These are phyloP conservation scores for Erigeron canadensis DNA, from an alignment of 129 eudicot species.

Conservation along the genomic window DNA sequence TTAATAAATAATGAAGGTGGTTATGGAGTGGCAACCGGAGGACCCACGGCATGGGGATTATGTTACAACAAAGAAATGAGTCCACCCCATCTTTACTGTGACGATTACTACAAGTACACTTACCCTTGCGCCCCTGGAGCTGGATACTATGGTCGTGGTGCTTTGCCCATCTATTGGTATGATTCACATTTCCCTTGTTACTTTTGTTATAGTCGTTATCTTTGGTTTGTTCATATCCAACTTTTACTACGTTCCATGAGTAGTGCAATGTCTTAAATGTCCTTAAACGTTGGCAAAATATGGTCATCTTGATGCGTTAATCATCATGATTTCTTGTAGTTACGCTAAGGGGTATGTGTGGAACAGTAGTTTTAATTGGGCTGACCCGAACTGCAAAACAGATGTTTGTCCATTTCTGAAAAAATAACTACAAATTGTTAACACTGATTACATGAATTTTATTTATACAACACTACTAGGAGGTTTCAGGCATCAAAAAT, in stretches of 20 bases:
- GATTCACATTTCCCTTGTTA: neutral
- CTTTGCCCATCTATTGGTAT: slow-evolving; percentile 91
- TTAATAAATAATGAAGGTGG: slow-evolving; percentile 62
- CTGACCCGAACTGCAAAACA: too few relatives aligned
- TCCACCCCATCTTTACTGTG: slow-evolving; percentile 87
- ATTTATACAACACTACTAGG: too few relatives aligned
- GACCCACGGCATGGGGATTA: slow-evolving; percentile 94
- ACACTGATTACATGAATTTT: too few relatives aligned
- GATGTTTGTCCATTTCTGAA: too few relatives aligned
- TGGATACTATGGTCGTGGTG: slow-evolving; percentile 89
- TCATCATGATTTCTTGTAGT: too few relatives aligned
- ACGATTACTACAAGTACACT: slow-evolving; percentile 64
- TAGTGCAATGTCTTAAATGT: too few relatives aligned
- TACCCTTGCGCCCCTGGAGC: slow-evolving; percentile 96
- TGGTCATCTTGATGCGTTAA: too few relatives aligned
- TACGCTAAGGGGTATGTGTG: too few relatives aligned
- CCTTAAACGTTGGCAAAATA: too few relatives aligned
- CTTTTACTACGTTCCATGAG: neutral
- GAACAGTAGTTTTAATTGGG: too few relatives aligned
- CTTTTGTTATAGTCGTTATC: neutral
- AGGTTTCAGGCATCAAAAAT: too few relatives aligned
- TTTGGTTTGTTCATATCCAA: neutral
- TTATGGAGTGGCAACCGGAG: slow-evolving; percentile 94
- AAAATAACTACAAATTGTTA: too few relatives aligned
- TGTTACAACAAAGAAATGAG: slow-evolving; percentile 95